phyloP scores from a whole-genome alignment of 371 early-diverging fungal species.

The Syncephalastrum racemosum region DNA sequence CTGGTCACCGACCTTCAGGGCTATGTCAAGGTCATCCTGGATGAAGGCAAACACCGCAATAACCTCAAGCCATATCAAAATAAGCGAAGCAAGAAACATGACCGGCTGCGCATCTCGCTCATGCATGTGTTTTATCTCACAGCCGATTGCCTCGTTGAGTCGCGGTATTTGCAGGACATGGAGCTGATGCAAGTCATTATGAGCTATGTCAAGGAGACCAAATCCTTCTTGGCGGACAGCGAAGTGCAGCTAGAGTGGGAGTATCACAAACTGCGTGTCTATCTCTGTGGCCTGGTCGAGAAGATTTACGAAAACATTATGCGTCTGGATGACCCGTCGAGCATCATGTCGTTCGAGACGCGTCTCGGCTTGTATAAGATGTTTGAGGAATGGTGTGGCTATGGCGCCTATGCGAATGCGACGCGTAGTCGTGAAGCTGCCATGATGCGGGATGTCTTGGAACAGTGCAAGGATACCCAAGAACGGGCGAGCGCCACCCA shows the following conservation, averaged over 20 bases:
- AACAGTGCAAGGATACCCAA: slow-evolving; percentile 69
- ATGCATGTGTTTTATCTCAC: slow-evolving; percentile 75
- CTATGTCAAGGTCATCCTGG: slow-evolving; percentile 61
- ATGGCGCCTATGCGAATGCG: slow-evolving; percentile 64
- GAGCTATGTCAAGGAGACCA: slow-evolving; percentile 73
- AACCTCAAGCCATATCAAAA: slow-evolving; percentile 62
- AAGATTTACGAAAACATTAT: slow-evolving; percentile 74
- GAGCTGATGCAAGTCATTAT: slow-evolving; percentile 62
- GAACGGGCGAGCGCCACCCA: slow-evolving; percentile 65
- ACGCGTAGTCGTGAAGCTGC: slow-evolving; percentile 73
- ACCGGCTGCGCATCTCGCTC: slow-evolving; percentile 74
- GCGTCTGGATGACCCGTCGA: slow-evolving; percentile 43
- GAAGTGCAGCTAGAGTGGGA: slow-evolving; percentile 87
- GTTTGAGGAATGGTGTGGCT: slow-evolving; percentile 94
- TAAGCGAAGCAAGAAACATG: slow-evolving; percentile 65
- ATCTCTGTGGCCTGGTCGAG: slow-evolving; percentile 86
- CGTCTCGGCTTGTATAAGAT: slow-evolving; percentile 77
- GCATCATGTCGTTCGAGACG: slow-evolving; percentile 76
- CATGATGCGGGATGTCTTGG: slow-evolving; percentile 75
- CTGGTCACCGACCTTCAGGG: slow-evolving; percentile 72
- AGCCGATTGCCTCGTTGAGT: slow-evolving; percentile 64
- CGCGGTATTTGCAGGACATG: slow-evolving; percentile 61
- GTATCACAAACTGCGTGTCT: slow-evolving; percentile 81
- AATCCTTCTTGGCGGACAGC: slow-evolving; percentile 64
- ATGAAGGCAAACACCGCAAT: slow-evolving; percentile 61